phyloP scores from a whole-genome alignment of 768 basidiomycete species.

The Trametes sanguinea region DNA sequence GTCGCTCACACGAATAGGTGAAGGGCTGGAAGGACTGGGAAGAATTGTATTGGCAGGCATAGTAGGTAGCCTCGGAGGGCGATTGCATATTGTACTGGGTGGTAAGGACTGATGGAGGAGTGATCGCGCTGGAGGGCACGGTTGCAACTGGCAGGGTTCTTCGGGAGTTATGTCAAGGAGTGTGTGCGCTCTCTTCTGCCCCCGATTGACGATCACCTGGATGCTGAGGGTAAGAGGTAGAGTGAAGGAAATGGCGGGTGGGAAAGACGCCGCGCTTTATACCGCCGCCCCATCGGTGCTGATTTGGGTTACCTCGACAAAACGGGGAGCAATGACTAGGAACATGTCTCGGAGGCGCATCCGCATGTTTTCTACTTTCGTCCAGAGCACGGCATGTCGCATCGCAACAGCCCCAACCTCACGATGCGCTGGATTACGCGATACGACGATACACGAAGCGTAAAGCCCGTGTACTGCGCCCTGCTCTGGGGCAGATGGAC shows the following conservation, averaged over 20 bases:
- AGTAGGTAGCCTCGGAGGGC: not conserved
- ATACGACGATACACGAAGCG: not conserved
- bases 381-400: not conserved
- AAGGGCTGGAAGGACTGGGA: slow-evolving; percentile 12
- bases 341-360: slow-evolving; percentile 7
- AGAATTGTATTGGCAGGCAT: slow-evolving; percentile 4
- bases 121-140: not conserved
- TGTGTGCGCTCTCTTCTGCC: slow-evolving; percentile 11
- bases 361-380: slow-evolving; percentile 8
- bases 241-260: slow-evolving; percentile 7
- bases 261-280: slow-evolving; percentile 18
- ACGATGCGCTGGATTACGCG: not conserved
- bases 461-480: not conserved
- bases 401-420: not conserved
- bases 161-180: slow-evolving; percentile 13
- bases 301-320: slow-evolving; percentile 17
- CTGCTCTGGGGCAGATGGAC: not conserved
- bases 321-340: slow-evolving; percentile 21
- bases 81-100: slow-evolving; percentile 11
- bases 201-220: slow-evolving; percentile 20
- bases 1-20: slow-evolving; percentile 17
- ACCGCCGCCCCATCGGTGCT: slow-evolving; percentile 10
- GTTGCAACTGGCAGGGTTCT: not conserved
- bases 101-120: slow-evolving; percentile 6
- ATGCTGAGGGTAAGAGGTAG: slow-evolving; percentile 20